Evolutionary conservation across 2,329 filamentous ascomycete genomes (phyloP).

Genomic region (Bipolaris gigantea): DNA sequence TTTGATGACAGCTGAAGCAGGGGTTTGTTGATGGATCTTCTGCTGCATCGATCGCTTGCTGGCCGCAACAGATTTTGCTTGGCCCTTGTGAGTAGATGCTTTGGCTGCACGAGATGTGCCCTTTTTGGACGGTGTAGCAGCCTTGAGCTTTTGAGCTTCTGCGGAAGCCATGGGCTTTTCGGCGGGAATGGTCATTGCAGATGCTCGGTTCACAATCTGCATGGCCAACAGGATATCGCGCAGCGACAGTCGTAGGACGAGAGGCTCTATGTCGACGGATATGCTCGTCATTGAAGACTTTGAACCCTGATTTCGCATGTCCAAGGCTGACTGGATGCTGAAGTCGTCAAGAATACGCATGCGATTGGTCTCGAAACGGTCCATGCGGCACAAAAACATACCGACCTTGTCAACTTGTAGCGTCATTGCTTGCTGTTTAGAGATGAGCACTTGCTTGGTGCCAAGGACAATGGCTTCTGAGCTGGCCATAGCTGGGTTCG

Average conservation of each 20-base stretch:
- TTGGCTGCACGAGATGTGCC: slow-evolving; percentile 53
- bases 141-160: slow-evolving; percentile 58
- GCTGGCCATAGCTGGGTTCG: slow-evolving; percentile 84
- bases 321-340: slow-evolving; percentile 85
- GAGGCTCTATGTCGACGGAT: slow-evolving; percentile 82
- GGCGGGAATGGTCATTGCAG: slow-evolving; percentile 72
- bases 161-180: slow-evolving; percentile 52
- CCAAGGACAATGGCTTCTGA: slow-evolving; percentile 96
- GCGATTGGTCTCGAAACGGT: slow-evolving; percentile 87
- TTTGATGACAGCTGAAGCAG: slow-evolving; percentile 59
- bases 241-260: slow-evolving; percentile 86
- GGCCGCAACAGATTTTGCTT: slow-evolving; percentile 52
- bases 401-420: slow-evolving; percentile 92
- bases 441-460: slow-evolving; percentile 89
- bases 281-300: slow-evolving; percentile 72
- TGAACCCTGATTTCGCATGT: slow-evolving; percentile 65
- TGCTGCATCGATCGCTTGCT: slow-evolving; percentile 51
- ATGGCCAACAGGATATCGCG: slow-evolving; percentile 92
- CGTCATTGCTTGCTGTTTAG: slow-evolving; percentile 90
- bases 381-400: slow-evolving; percentile 99
- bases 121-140: slow-evolving; percentile 52
- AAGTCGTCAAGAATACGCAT: slow-evolving; percentile 96
- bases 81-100: slow-evolving; percentile 50
- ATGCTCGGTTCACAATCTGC: slow-evolving; percentile 88
- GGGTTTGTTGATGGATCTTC: slow-evolving; percentile 60